Conservation (phyloP, 106 monocot species). For the Acanthochlamys bracteata region DNA sequence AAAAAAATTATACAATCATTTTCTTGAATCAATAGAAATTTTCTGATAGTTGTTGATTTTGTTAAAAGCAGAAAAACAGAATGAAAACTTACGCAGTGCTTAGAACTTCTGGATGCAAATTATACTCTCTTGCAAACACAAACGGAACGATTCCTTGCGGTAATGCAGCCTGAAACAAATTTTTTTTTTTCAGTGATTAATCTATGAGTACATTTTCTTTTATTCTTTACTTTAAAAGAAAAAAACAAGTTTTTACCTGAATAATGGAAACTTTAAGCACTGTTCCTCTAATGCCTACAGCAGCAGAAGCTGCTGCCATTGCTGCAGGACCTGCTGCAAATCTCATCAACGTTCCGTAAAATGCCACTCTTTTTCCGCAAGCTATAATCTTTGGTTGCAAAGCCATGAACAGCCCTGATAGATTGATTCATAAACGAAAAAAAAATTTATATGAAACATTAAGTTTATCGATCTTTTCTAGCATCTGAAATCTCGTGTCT, state of each 20-base stretch:
- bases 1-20: not conserved
- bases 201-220: too few relatives aligned
- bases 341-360: not conserved
- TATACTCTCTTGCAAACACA: slow-evolving; percentile 50
- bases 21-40: too few relatives aligned
- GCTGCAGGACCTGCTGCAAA: not conserved
- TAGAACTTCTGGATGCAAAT: slow-evolving; percentile 28
- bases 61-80: too few relatives aligned
- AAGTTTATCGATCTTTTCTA: too few relatives aligned
- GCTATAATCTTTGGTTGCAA: not conserved
- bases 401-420: slow-evolving; percentile 1
- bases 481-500: not conserved
- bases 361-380: not conserved
- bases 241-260: not conserved
- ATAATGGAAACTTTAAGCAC: not conserved
- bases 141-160: slow-evolving; percentile 47
- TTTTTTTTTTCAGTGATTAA: not conserved
- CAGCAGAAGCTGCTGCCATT: not conserved
- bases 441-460: not conserved
- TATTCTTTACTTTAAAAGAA: too few relatives aligned
- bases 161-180: slow-evolving; percentile 22
- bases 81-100: slow-evolving; percentile 32
- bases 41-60: too few relatives aligned
- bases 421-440: not conserved
- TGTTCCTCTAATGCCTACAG: not conserved